phyloP scores from a whole-genome alignment of 257 asterid genomes.

The Nicotiana sylvestris region DNA sequence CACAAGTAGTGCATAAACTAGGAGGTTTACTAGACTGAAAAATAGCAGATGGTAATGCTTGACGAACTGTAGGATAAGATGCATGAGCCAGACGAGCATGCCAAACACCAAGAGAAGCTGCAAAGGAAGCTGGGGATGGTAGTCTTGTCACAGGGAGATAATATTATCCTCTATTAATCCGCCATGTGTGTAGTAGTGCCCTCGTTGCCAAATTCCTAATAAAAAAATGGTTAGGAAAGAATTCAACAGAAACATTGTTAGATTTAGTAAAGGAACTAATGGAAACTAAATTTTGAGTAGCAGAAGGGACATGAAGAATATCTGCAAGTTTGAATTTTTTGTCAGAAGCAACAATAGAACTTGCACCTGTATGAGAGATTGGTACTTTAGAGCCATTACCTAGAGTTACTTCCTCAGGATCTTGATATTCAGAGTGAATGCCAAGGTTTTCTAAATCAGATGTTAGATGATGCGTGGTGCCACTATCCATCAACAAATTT shows the following conservation, averaged over 20 bases:
- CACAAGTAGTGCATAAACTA: background rate
- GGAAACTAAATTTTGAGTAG: background rate
- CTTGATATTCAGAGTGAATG: background rate
- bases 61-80: background rate
- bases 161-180: background rate
- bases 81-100: background rate
- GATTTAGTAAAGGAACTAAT: background rate
- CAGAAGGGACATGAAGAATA: background rate
- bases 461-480: background rate
- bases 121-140: background rate
- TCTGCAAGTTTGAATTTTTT: background rate
- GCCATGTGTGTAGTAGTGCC: background rate
- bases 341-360: background rate
- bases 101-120: background rate
- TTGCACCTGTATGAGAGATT: no score
- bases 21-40: background rate
- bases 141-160: background rate
- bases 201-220: background rate
- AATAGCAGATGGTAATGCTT: background rate
- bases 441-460: background rate
- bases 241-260: background rate
- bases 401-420: background rate
- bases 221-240: background rate
- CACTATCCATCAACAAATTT: background rate
- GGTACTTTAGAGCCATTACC: background rate